Percentiles rank a stretch among this genome's conserved stretches.
Conservation (phyloP, 768 basidiomycete species). For the Sistotremastrum niveocremeum region DNA sequence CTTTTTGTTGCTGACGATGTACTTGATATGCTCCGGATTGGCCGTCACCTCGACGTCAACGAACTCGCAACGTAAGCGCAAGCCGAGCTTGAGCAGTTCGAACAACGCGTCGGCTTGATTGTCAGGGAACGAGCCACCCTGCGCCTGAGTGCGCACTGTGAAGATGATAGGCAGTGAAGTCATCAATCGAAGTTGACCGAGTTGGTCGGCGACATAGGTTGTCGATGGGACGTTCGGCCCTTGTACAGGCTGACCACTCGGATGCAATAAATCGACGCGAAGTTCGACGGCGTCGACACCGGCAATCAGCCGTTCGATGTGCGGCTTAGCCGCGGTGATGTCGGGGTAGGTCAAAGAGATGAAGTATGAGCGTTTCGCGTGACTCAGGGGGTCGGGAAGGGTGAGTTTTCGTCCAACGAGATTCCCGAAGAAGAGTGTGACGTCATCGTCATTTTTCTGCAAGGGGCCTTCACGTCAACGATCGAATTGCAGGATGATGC, state of each 20-base stretch:
- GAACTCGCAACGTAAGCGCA: slow-evolving; percentile 82
- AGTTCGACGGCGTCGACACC: slow-evolving; percentile 91
- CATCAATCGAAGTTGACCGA: slow-evolving; percentile 61
- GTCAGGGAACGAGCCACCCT: slow-evolving; percentile 90
- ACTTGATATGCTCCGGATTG: slow-evolving; percentile 45
- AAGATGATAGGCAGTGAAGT: slow-evolving; percentile 82
- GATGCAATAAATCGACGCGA: slow-evolving; percentile 76
- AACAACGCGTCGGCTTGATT: slow-evolving; percentile 55
- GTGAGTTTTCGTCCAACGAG: slow-evolving; percentile 65
- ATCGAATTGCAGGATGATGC: slow-evolving; percentile 19
- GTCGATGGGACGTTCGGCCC: slow-evolving; percentile 47
- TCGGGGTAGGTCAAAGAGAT: slow-evolving; percentile 88
- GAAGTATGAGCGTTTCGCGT: slow-evolving; percentile 73
- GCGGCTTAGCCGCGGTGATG: slow-evolving; percentile 48
- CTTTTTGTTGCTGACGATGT: slow-evolving; percentile 50
- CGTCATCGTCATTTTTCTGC: slow-evolving; percentile 41
- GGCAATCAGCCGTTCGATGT: slow-evolving; percentile 58
- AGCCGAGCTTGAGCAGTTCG: slow-evolving; percentile 61
- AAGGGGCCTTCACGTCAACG: slow-evolving; percentile 10
- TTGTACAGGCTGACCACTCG: slow-evolving; percentile 30
- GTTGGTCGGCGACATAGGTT: slow-evolving; percentile 66
- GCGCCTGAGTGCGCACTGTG: slow-evolving; percentile 76
- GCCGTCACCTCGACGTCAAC: slow-evolving; percentile 81
- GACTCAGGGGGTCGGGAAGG: slow-evolving; percentile 35
- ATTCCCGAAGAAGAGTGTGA: slow-evolving; percentile 78